Conservation (phyloP, 371 early-diverging fungal genomes). For the Nematocida major region DNA sequence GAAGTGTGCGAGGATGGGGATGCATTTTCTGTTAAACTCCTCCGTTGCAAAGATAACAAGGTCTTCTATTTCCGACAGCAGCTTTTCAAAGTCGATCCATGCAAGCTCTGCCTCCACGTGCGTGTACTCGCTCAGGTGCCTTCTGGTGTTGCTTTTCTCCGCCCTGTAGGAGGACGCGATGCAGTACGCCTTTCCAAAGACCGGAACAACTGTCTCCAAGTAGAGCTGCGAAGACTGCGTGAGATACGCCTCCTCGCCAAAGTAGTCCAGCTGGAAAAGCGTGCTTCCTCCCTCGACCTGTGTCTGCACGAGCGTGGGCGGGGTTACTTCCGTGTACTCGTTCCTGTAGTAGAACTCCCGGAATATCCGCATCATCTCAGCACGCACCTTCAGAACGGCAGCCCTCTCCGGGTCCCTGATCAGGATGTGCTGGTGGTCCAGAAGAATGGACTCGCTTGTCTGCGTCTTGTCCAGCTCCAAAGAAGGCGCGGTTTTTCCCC, state of each 20-base stretch:
- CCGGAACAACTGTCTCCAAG: conserved; percentile 88
- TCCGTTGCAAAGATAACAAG: conserved; percentile 77
- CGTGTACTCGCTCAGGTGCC: conserved; percentile 94
- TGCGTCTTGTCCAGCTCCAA: conserved; percentile 68
- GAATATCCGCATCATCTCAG: conserved; percentile 78
- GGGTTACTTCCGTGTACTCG: conserved; percentile 83
- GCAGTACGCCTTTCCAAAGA: conserved; percentile 89
- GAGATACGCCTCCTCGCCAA: conserved; percentile 87
- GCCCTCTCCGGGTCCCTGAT: conserved; percentile 84
- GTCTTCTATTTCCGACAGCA: conserved; percentile 79
- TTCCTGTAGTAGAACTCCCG: conserved; percentile 80
- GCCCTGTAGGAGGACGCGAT: conserved; percentile 95
- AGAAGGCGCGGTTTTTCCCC: conserved; percentile 52
- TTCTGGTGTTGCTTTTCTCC: conserved; percentile 95
- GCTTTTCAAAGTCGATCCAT: conserved; percentile 81
- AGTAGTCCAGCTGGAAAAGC: conserved; percentile 89
- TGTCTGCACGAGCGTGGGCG: conserved; percentile 98
- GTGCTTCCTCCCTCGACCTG: conserved; percentile 98
- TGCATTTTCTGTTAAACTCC: conserved; percentile 71
- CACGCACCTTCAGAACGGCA: conserved; percentile 78
- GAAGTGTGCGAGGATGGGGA: conserved; percentile 76
- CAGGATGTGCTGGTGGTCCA: conserved; percentile 86
- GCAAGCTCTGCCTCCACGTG: conserved; percentile 96
- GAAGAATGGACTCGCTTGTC: conserved; percentile 73
- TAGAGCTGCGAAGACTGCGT: conserved; percentile 98